phyloP scores from a whole-genome alignment of 2,329 filamentous ascomycete species.

The Diaporthe humulicola region DNA sequence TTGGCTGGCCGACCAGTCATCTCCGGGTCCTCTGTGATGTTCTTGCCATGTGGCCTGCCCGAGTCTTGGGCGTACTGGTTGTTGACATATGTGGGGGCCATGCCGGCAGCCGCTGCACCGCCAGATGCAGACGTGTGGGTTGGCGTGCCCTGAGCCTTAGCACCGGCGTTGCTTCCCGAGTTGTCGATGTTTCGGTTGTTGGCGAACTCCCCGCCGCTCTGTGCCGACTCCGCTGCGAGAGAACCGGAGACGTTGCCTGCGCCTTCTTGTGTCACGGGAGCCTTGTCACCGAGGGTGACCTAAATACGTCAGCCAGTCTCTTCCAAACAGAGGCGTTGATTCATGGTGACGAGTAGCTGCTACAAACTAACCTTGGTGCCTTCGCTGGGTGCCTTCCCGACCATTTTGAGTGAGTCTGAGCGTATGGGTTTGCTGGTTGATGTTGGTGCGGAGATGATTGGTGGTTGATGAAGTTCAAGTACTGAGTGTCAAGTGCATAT shows the following conservation, averaged over 20 bases:
- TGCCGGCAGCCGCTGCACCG: slow-evolving; percentile 39
- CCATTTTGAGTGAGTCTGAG: slow-evolving; percentile 21
- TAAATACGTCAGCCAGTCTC: slow-evolving; percentile 46
- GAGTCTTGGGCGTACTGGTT: slow-evolving; percentile 33
- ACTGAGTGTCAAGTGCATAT: background rate
- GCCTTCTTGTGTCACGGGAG: slow-evolving; percentile 67
- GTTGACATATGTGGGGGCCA: slow-evolving; percentile 44
- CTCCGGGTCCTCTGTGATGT: slow-evolving; percentile 46
- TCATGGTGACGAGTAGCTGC: too few relatives aligned
- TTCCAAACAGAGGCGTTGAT: background rate
- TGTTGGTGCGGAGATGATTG: background rate
- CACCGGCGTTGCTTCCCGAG: background rate
- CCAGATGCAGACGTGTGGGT: background rate
- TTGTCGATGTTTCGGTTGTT: slow-evolving; percentile 60
- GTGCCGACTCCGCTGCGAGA: slow-evolving; percentile 80
- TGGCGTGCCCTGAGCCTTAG: background rate
- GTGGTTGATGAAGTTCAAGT: background rate
- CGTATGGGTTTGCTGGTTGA: background rate
- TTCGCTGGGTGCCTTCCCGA: slow-evolving; percentile 33
- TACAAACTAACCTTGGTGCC: slow-evolving; percentile 36
- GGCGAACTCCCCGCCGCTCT: slow-evolving; percentile 70
- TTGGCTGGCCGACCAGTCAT: slow-evolving; percentile 43
- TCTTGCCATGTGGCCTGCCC: slow-evolving; percentile 46
- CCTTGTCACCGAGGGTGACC: slow-evolving; percentile 61
- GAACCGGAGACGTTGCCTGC: slow-evolving; percentile 78